Evolutionary conservation across 805 yeast species (phyloP).

Genomic region (Grigorovia jiainica): DNA sequence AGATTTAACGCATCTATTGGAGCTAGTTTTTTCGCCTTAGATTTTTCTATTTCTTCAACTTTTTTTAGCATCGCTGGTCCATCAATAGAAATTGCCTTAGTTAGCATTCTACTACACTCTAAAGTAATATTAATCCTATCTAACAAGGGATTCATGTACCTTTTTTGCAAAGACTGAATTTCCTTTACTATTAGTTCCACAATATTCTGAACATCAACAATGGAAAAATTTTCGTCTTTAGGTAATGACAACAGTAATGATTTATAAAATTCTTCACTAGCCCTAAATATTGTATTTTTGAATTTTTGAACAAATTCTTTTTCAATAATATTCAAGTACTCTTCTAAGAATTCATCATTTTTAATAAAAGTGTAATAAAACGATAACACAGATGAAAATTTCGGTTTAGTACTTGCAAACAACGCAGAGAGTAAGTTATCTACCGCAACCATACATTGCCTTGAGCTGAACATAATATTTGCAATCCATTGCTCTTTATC

Average conservation of each 20-base stretch:
- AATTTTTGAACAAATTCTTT: constrained; percentile 32
- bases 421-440: constrained; percentile 35
- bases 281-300: constrained; percentile 28
- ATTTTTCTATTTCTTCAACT: constrained; percentile 32
- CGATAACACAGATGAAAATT: constrained; percentile 43
- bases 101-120: constrained; percentile 39
- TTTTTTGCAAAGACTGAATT: constrained; percentile 44
- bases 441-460: constrained; percentile 37
- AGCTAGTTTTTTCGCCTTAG: constrained; percentile 27
- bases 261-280: constrained; percentile 38
- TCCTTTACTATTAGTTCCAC: constrained; percentile 44
- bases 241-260: constrained; percentile 44
- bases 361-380: constrained; percentile 44
- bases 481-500: constrained; percentile 45
- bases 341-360: constrained; percentile 32
- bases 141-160: constrained; percentile 52
- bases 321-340: constrained; percentile 10
- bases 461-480: constrained; percentile 37
- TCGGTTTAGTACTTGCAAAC: constrained; percentile 42
- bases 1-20: constrained; percentile 50
- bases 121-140: constrained; percentile 46
- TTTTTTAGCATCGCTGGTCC: constrained; percentile 41
- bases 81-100: constrained; percentile 46
- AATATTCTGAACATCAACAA: constrained; percentile 47
- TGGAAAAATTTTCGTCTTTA: constrained; percentile 42